Base-by-base conservation (phyloP, 2,329 filamentous ascomycete genomes). In the Aureobasidium leucospermi region DNA sequence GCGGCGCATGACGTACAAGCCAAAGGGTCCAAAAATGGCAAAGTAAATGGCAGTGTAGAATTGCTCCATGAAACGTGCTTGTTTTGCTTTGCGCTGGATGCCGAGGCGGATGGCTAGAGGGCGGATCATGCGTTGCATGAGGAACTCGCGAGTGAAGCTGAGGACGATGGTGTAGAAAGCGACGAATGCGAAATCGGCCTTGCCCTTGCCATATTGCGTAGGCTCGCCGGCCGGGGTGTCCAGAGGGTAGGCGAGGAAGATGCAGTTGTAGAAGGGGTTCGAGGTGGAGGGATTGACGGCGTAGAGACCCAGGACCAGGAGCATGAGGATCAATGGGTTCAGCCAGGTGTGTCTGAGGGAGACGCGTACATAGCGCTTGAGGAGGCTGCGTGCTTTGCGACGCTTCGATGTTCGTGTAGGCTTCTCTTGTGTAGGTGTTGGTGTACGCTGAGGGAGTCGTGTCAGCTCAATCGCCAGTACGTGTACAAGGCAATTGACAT, bases 21-120 rank as follows among this genome's bases (percentile, higher is more conserved):
- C 92, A 59, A 86, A 86, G 1, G 91, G 91, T 1, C 90, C 90
- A 60, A 95, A 85, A 60, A 94, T 72, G 46, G 75, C 84, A 73
- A 96, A 96, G 80, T 97, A 96, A 58, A 96, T 78, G 29, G 91
- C 92, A 1, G 92, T 96, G 76, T 97, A 97, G 69, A 88, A 85
- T 76, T 97, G 92, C 74, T 97, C 92, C 89, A 96, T 94, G 80
- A 96, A 96, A 36, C 92, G 87, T 15, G 86, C 83, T 69, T 94
- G 90, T 77, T 96, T 96, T 64, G 81, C 85, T 60, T 86, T 83
- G 63, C 82, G 84, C 62, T 77, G 81, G 69, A 96, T 85, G 15
- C 89, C 88, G 58, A 79, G 85, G 65, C 78, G 80, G 45, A 84
- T 79, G 6, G 90, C 90, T 63, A 92, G 78, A 0, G 91, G 92